Evolutionary conservation across 768 basidiomycete genomes (phyloP), one percentile per base, ranked within the genome.

Genomic region (Amanita exitialis): DNA sequence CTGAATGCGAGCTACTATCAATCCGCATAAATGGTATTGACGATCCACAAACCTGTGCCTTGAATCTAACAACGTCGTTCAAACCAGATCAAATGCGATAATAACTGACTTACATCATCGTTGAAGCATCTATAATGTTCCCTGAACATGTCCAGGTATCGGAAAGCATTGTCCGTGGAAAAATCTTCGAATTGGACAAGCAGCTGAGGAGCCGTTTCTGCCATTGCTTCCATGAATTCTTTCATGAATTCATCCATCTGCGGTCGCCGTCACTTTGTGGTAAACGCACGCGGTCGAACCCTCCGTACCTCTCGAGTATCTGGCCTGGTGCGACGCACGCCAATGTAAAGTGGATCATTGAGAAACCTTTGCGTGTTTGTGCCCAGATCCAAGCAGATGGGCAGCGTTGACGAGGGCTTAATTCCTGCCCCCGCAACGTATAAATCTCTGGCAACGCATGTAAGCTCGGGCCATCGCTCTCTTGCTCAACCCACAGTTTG

Each of bases 161-260:
- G 69, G 71, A 88, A 89, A 2, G 86, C 87, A 47, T 84, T 83
- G 60, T 88, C 81, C 1, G 84, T 86, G 46, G 83, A 82, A 61
- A 86, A 90, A 61, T 89, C 80, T 55, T 83, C 82, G 54, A 83
- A 86, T 53, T 87, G 85, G n/a, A 88, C 75, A 56, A 86, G 67
- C 44, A 83, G 66, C 4, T 77, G 67, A 6, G 86, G 86, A 64
- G 84, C 86, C 13, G 78, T 75, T 25, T 77, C 73, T 38, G 66
- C 64, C 72, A 84, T 79, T 7, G 82, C 79, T 13, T 67, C 62
- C 82, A 89, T 87, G 64, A 89, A 86, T 56, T 82, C 79, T 49
- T 82, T 77, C 78, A 89, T 82, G 67, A 88, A 87, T 34, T 66
- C 80, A 38, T 81, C 78, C 73, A 84, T 83, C 79, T 82, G 28